phyloP scores from a whole-genome alignment of 2,329 filamentous ascomycete species.

The Cercospora sesami region DNA sequence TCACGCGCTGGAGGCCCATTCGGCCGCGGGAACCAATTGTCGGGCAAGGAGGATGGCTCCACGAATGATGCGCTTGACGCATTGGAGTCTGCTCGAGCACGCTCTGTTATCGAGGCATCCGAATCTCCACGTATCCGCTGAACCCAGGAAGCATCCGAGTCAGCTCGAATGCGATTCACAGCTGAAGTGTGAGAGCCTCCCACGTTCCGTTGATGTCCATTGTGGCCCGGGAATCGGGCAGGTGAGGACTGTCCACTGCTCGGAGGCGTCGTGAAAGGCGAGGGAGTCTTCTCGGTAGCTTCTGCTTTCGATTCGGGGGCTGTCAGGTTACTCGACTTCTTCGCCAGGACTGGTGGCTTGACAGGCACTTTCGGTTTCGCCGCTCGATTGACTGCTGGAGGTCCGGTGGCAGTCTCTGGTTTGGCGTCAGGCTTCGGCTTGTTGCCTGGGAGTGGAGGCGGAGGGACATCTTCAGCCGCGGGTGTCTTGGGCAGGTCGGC shows the following conservation, averaged over 20 bases:
- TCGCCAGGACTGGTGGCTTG: constrained; percentile 32
- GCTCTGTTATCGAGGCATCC: constrained; percentile 29
- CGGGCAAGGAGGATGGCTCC: constrained; percentile 35
- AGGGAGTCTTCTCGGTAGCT: constrained; percentile 54
- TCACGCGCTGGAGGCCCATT: constrained; percentile 25
- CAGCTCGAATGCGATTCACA: constrained; percentile 31
- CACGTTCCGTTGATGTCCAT: background rate
- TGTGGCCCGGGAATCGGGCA: constrained; percentile 2
- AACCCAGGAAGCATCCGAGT: constrained; percentile 34
- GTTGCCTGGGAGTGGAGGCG: constrained; percentile 4
- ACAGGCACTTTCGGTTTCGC: constrained; percentile 70
- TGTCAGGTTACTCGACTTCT: constrained; percentile 30
- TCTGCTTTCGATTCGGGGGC: constrained; percentile 45
- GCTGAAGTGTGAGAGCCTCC: constrained; percentile 16
- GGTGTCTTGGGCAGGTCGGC: constrained; percentile 22
- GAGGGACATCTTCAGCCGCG: background rate
- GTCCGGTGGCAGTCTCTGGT: constrained; percentile 44
- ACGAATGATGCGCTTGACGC: constrained; percentile 34
- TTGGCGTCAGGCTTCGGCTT: constrained; percentile 15
- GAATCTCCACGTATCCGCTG: constrained; percentile 33
- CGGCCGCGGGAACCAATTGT: constrained; percentile 21
- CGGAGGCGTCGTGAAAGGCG: constrained; percentile 85
- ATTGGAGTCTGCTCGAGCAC: constrained; percentile 31
- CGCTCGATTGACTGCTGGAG: constrained; percentile 76
- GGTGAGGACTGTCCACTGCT: constrained; percentile 64